Evolutionary conservation across 345 rosid genomes (phyloP), one percentile per base, ranked within the genome.

Genomic region (Lagerstroemia speciosa): DNA sequence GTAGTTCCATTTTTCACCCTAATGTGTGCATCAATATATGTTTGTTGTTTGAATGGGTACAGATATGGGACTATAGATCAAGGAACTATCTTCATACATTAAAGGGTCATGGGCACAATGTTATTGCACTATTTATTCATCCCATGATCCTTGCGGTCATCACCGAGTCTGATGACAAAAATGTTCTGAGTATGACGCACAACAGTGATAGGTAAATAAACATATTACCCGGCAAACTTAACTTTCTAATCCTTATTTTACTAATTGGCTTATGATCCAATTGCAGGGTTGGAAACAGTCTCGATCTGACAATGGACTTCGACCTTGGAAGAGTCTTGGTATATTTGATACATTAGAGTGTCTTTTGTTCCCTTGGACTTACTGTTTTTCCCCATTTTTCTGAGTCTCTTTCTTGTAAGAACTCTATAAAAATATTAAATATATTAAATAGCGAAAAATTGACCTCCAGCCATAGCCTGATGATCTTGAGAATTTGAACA

Each of bases 311-410:
- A 38, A 72, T 86, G 77, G 89, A 93, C 77, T 89, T 89, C 73
- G 95, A 94, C 36, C 96, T 93, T 55, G 98, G 91, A 85, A 86
- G 98, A 79, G 96, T 93, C n/a, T 75, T 91, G 98, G 98, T 89
- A 96, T 26, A 74, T 91, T 43, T 96, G 97, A 34, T 89, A 84
- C 77, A 82, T 87, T 79, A 91, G 81, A 79, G 74, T n/a, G n/a
- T n/a, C n/a, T n/a, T n/a, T n/a, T n/a, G n/a, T n/a, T n/a, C n/a
- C n/a, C n/a, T n/a, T n/a, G n/a, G n/a, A n/a, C n/a, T n/a, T n/a
- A n/a, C n/a, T n/a, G n/a, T n/a, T n/a, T n/a, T n/a, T n/a, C n/a
- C n/a, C n/a, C n/a, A n/a, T n/a, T n/a, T n/a, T n/a, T n/a, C n/a
- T n/a, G n/a, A n/a, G n/a, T n/a, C n/a, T n/a, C n/a, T n/a, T n/a